Percentiles rank a stretch among this genome's conserved stretches.
These are phyloP conservation scores for Boletellus ananiceps DNA, from an alignment of 768 basidiomycete species.

Conservation along the genomic window DNA sequence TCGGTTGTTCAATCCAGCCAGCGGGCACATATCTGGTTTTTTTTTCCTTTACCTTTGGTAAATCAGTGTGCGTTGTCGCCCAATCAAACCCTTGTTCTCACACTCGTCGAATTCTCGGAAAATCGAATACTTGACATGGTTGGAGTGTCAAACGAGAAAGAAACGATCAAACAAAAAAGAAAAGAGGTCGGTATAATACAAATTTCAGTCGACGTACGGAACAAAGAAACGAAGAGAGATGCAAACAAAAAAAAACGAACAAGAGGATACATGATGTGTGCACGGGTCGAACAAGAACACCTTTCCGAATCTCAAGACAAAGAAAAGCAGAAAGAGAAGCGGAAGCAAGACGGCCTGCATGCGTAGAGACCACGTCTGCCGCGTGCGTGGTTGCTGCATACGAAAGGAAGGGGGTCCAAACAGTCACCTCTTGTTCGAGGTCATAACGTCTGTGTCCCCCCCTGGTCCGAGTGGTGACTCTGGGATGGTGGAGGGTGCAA, in stretches of 20 bases:
- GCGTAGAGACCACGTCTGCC: neutral
- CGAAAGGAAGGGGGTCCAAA: too few species aligned
- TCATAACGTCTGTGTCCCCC: constrained; percentile 6
- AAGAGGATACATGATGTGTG: constrained; percentile 6
- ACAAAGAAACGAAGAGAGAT: neutral
- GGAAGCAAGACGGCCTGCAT: neutral
- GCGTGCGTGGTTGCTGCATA: too few species aligned
- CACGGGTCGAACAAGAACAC: neutral
- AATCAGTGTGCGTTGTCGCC: too few species aligned
- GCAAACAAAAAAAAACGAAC: neutral
- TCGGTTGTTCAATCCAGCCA: constrained; percentile 39
- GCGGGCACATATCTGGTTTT: constrained; percentile 19
- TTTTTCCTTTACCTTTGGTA: neutral
- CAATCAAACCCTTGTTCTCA: neutral
- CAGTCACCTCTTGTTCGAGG: neutral
- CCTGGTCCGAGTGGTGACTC: too few species aligned
- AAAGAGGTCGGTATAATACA: constrained; percentile 20
- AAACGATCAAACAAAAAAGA: neutral
- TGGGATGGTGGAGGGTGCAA: constrained; percentile 1
- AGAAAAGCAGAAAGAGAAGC: neutral
- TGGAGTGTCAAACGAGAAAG: too few species aligned
- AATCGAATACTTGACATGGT: too few species aligned
- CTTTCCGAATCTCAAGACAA: neutral
- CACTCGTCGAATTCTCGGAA: neutral
- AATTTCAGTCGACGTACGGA: constrained; percentile 9